Evolutionary conservation across 2,329 filamentous ascomycete genomes (phyloP), one percentile per base, ranked within the genome.

Genomic region (Torrubiella hemipterigena): DNA sequence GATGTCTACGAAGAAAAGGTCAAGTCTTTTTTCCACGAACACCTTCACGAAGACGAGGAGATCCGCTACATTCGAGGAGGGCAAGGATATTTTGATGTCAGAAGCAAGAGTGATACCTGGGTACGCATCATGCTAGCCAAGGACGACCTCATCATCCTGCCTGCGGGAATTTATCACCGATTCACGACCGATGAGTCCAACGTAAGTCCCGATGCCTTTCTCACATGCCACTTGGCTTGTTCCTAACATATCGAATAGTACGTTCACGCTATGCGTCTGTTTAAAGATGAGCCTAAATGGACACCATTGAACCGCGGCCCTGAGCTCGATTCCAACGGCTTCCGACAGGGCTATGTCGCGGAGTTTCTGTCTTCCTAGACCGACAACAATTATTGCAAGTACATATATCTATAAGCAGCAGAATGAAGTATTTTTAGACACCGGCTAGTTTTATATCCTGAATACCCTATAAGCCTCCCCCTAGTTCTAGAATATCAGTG

Each of bases 221-320:
- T 10, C 2, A 10, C 3, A 21, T 4, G n/a, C 6, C 6, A n/a
- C n/a, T 21, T 8, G 8, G 19, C 27, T 17, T 16, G 22, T 19
- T 13, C n/a, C 29, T 41, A 32, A 34, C 29, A 17, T 24, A 16
- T 27, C 19, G 17, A 32, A 29, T 44, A 95, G 87, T 95, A 89
- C 51, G 84, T 94, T 43, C 83, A 93, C 51, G 91, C 91, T 11
- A 89, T 96, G 84, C 73, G 91, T 35, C 67, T 98, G 31, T 98
- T 96, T 72, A 87, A 96, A 63, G 91, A 96, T 42, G 87, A 96
- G 59, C 91, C 91, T 20, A 95, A 96, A 61, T 98, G 91, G 91
- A 96, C 86, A 21, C 82, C 91, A 11, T 58, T 98, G 43, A 93
- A 94, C 61, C 75, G 91, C 34, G 74, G 71, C 6, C 58, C 63